phyloP scores from a whole-genome alignment of 345 rosid species.

The Pugionium cornutum region DNA sequence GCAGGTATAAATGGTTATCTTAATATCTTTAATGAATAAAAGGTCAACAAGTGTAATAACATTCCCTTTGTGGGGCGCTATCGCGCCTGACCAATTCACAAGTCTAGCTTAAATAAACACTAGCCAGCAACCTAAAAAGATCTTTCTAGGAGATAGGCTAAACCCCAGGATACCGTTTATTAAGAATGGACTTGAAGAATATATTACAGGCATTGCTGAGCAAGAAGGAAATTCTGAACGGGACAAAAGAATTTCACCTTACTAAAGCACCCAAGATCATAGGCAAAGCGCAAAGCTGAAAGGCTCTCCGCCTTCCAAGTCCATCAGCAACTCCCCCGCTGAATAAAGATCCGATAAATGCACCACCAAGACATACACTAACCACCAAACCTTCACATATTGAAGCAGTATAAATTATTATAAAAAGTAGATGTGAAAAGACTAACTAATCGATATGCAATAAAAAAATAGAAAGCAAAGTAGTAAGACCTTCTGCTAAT shows the following conservation, averaged over 20 bases:
- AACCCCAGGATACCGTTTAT: not conserved
- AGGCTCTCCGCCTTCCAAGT: slow-evolving; percentile 83
- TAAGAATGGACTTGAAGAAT: not conserved
- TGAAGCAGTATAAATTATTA: not conserved
- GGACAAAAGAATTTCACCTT: slow-evolving; percentile 46
- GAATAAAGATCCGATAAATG: slow-evolving; percentile 72
- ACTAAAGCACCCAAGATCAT: slow-evolving; percentile 83
- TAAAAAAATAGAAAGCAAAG: not conserved
- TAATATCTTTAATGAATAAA: no score
- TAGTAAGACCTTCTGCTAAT: slow-evolving; percentile 76
- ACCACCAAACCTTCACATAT: slow-evolving; percentile 79
- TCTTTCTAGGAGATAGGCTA: not conserved
- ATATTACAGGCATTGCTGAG: not conserved
- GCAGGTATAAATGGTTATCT: no score
- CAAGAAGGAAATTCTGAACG: not conserved
- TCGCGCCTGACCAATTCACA: not conserved
- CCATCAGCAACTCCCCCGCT: slow-evolving; percentile 89
- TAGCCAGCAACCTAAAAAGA: not conserved
- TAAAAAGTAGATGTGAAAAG: no score
- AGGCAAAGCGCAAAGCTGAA: slow-evolving; percentile 87
- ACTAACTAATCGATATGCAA: no score
- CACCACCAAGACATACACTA: slow-evolving; percentile 90
- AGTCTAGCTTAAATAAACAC: slow-evolving; percentile 4
- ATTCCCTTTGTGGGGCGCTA: no score
- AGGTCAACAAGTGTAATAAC: no score